phyloP scores from a whole-genome alignment of 768 basidiomycete genomes.

The Suillus discolor region DNA sequence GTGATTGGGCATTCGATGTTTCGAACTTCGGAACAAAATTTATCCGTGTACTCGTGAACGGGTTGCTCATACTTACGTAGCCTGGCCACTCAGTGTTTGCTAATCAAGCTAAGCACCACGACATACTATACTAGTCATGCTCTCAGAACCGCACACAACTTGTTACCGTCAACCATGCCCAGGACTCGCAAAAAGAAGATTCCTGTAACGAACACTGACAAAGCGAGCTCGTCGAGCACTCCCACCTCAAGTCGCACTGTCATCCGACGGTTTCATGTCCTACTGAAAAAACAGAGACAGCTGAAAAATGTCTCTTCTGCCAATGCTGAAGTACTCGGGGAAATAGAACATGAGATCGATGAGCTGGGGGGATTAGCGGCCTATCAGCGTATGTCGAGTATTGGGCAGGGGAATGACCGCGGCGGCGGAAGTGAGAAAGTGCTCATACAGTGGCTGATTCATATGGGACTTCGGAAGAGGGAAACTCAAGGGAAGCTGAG shows the following conservation, averaged over 20 bases:
- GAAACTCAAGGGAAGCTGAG: conserved; percentile 30
- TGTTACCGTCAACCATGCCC: conserved; percentile 34
- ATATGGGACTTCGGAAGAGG: conserved; percentile 39
- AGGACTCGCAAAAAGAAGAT: conserved; percentile 46
- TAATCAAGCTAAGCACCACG: background rate
- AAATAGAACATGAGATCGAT: conserved; percentile 64
- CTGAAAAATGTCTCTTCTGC: conserved; percentile 35
- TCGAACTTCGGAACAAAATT: background rate
- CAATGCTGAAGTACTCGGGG: conserved; percentile 39
- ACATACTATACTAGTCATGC: background rate
- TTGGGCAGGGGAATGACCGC: conserved; percentile 79
- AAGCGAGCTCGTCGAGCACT: conserved; percentile 45
- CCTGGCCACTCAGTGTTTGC: too few species aligned
- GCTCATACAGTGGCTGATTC: conserved; percentile 74
- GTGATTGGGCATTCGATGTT: background rate
- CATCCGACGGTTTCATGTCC: conserved; percentile 80
- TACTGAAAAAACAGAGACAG: conserved; percentile 69
- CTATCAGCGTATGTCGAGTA: conserved; percentile 82
- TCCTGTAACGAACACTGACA: conserved; percentile 40
- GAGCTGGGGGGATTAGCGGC: conserved; percentile 74
- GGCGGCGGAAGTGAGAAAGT: conserved; percentile 90
- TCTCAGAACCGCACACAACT: background rate
- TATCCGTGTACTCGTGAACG: too few species aligned
- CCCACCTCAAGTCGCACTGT: conserved; percentile 65
- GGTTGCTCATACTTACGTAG: too few species aligned